Evolutionary conservation across 495 filamentous ascomycete species (phyloP).

Genomic region (Xylaria acuta): DNA sequence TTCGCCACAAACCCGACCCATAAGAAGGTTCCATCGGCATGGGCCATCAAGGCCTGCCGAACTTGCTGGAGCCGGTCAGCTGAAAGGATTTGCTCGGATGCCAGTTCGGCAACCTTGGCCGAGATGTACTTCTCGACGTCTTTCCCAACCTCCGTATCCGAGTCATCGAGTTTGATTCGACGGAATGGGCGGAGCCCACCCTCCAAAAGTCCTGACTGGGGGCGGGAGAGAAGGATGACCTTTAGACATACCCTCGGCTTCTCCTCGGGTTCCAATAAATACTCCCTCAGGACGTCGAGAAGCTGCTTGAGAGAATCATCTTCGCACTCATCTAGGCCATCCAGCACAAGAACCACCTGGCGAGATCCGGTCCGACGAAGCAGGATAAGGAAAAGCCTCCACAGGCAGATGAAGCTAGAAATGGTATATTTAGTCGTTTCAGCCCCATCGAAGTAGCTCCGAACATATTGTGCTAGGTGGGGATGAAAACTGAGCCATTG

Average conservation of each 20-base stretch:
- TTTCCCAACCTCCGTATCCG: constrained; percentile 37
- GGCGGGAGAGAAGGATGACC: constrained; percentile 47
- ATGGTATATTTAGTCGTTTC: constrained; percentile 42
- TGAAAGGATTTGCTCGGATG: constrained; percentile 34
- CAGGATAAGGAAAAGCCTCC: constrained; percentile 45
- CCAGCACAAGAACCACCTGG: constrained; percentile 48
- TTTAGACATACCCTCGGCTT: constrained; percentile 36
- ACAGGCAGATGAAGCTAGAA: constrained; percentile 44
- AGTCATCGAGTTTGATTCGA: constrained; percentile 34
- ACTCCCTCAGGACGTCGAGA: constrained; percentile 38
- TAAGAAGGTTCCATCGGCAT: constrained; percentile 53
- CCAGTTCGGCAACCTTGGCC: constrained; percentile 46
- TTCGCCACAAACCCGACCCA: constrained; percentile 54
- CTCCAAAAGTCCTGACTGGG: constrained; percentile 42
- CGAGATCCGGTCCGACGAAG: constrained; percentile 37
- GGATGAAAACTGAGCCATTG: constrained; percentile 28
- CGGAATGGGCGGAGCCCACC: constrained; percentile 34
- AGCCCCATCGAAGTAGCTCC: constrained; percentile 35
- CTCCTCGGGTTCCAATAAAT: constrained; percentile 32
- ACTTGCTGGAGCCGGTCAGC: constrained; percentile 35
- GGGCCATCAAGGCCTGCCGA: constrained; percentile 38
- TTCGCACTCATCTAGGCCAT: constrained; percentile 58
- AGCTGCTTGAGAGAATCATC: constrained; percentile 45
- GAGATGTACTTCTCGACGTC: constrained; percentile 48
- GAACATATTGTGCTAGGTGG: constrained; percentile 33